These are phyloP conservation scores for Monsonia emarginata DNA, from an alignment of 441 rosid genomes.

Conservation along the genomic window DNA sequence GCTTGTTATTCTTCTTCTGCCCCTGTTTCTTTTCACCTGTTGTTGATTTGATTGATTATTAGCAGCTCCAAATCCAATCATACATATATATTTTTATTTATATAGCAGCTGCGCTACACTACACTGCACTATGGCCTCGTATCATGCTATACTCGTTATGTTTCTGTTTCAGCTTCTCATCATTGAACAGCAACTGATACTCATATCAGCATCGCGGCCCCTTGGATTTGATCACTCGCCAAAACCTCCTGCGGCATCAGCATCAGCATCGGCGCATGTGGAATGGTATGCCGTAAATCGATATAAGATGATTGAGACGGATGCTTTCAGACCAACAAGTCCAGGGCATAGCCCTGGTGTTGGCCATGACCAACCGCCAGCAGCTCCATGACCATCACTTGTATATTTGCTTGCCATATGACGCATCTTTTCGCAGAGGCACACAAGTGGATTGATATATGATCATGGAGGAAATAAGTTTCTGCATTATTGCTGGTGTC, in stretches of 20 bases:
- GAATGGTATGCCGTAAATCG: constrained; percentile 13
- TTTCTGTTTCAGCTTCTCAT: background rate
- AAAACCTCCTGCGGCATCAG: background rate
- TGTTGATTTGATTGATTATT: background rate
- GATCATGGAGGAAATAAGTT: background rate
- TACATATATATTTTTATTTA: no score
- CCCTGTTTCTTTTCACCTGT: background rate
- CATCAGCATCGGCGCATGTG: background rate
- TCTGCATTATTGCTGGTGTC: background rate
- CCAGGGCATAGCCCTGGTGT: constrained; percentile 20
- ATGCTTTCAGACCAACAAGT: constrained; percentile 21
- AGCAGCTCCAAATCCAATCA: no score
- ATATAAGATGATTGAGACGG: constrained; percentile 19
- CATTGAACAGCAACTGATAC: background rate
- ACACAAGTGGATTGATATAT: background rate
- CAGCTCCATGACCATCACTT: background rate
- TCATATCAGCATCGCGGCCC: background rate
- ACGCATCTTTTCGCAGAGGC: background rate
- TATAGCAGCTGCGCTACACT: no score
- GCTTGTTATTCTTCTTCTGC: no score
- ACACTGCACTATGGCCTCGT: no score
- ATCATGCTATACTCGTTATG: background rate
- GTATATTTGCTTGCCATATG: background rate
- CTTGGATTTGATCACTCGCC: background rate
- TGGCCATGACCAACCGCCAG: constrained; percentile 14